Percentiles rank a stretch among this genome's conserved stretches.
Conservation (phyloP, 2,329 filamentous ascomycete genomes). For the Didymella glomerata region DNA sequence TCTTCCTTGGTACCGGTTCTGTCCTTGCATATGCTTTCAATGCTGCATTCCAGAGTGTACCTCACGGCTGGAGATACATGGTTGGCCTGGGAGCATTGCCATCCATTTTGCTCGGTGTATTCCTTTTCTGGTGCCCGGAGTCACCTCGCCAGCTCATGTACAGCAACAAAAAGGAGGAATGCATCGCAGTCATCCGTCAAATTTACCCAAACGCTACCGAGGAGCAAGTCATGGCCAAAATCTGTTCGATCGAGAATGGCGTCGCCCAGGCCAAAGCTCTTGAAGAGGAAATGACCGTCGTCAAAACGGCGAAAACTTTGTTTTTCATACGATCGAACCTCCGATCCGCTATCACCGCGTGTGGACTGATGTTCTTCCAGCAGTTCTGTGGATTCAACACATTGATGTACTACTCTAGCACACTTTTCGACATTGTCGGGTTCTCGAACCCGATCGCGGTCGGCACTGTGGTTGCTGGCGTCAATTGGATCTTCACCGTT, state of each 20-base stretch:
- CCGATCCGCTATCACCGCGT: slow-evolving; percentile 57
- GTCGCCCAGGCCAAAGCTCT: slow-evolving; percentile 54
- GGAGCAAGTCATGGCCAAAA: slow-evolving; percentile 57
- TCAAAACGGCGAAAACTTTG: slow-evolving; percentile 58
- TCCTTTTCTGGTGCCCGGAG: slow-evolving; percentile 57
- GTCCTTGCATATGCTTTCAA: slow-evolving; percentile 43
- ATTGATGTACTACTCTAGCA: slow-evolving; percentile 57
- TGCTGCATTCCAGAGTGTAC: slow-evolving; percentile 47
- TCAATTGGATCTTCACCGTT: slow-evolving; percentile 61
- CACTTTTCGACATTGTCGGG: slow-evolving; percentile 58
- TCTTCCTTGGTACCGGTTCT: slow-evolving; percentile 44
- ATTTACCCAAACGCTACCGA: slow-evolving; percentile 56
- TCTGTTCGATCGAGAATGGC: slow-evolving; percentile 52
- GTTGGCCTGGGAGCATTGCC: slow-evolving; percentile 43
- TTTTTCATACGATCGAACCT: slow-evolving; percentile 56
- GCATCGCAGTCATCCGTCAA: slow-evolving; percentile 18
- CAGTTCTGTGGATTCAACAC: slow-evolving; percentile 60
- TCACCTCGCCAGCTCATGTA: slow-evolving; percentile 58
- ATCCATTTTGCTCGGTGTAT: slow-evolving; percentile 54
- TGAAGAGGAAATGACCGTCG: slow-evolving; percentile 53
- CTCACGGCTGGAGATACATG: slow-evolving; percentile 60
- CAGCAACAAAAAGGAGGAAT: slow-evolving; percentile 56
- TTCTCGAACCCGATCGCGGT: slow-evolving; percentile 61
- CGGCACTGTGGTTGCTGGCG: slow-evolving; percentile 55
- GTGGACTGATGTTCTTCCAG: slow-evolving; percentile 62